Evolutionary conservation across 2,329 filamentous ascomycete genomes (phyloP).

Genomic region (Teratosphaeria destructans): DNA sequence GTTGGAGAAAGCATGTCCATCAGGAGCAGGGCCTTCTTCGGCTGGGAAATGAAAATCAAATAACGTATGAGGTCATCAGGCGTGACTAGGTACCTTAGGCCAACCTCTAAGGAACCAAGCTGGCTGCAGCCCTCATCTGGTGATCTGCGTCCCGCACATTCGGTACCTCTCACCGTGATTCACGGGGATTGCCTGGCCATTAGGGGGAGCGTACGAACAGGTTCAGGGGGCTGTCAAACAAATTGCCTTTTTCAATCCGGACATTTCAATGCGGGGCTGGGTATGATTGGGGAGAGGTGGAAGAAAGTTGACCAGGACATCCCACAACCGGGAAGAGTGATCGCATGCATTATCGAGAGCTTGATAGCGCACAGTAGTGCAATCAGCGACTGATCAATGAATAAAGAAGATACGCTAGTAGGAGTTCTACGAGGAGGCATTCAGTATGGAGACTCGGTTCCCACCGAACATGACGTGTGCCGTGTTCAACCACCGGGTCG

Average conservation of each 20-base stretch:
- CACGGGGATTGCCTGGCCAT: neutral
- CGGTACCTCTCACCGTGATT: neutral
- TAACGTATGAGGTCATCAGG: neutral
- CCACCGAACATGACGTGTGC: neutral
- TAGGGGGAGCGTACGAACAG: neutral
- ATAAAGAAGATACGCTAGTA: neutral
- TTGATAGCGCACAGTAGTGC: neutral
- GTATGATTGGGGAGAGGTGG: neutral
- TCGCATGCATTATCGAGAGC: neutral
- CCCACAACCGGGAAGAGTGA: neutral
- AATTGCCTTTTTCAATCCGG: neutral
- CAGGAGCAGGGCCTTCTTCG: neutral
- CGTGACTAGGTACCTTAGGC: neutral
- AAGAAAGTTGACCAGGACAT: neutral
- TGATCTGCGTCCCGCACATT: neutral
- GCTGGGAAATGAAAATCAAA: neutral
- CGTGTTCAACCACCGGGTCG: constrained; percentile 1
- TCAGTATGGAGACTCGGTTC: neutral
- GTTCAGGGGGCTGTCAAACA: neutral
- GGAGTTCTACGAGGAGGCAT: neutral
- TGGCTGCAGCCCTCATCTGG: neutral
- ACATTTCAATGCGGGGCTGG: neutral
- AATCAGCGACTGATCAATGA: too few relatives aligned
- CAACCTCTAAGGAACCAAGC: neutral
- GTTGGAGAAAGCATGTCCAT: neutral